Percentiles rank a stretch among this genome's conserved stretches.
These are phyloP conservation scores for Magnaporthiopsis incrustans DNA, from an alignment of 2,329 filamentous ascomycete genomes.

Conservation along the genomic window DNA sequence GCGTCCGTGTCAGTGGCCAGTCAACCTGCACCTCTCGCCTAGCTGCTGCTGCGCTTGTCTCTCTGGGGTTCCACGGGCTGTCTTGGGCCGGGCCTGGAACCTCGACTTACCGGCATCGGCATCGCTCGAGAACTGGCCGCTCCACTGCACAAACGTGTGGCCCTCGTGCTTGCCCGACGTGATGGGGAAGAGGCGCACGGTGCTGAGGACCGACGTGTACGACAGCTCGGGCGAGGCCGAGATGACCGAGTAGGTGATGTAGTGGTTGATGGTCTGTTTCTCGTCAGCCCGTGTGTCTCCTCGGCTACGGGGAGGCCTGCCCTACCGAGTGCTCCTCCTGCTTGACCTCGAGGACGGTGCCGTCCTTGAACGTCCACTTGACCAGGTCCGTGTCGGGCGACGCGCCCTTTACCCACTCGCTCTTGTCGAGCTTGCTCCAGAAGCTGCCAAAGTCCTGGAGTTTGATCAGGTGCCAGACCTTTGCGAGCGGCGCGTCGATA, in stretches of 20 bases:
- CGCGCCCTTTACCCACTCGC: slow-evolving; percentile 55
- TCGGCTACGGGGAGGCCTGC: slow-evolving; percentile 3
- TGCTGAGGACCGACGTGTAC: slow-evolving; percentile 60
- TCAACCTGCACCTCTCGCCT: neutral
- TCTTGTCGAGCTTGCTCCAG: slow-evolving; percentile 54
- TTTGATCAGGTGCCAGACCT: slow-evolving; percentile 70
- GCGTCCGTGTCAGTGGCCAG: neutral
- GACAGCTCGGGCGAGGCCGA: slow-evolving; percentile 54
- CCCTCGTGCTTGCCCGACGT: slow-evolving; percentile 59
- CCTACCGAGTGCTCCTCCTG: slow-evolving; percentile 66
- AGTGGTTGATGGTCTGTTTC: slow-evolving; percentile 59
- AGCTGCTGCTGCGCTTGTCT: neutral
- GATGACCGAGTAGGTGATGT: slow-evolving; percentile 68
- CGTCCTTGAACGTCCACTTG: slow-evolving; percentile 65
- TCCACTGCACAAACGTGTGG: slow-evolving; percentile 62
- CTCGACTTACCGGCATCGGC: slow-evolving; percentile 54
- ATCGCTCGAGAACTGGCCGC: slow-evolving; percentile 61
- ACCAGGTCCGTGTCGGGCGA: slow-evolving; percentile 59
- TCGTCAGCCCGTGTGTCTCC: neutral
- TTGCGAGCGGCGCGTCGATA: slow-evolving; percentile 56
- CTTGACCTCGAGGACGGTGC: slow-evolving; percentile 61
- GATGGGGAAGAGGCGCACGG: slow-evolving; percentile 55
- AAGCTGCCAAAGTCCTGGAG: slow-evolving; percentile 61
- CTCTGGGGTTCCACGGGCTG: neutral
- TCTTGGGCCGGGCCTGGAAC: neutral